Evolutionary conservation across 768 basidiomycete genomes (phyloP).

Genomic region (Dacryopinax primogenitus): DNA sequence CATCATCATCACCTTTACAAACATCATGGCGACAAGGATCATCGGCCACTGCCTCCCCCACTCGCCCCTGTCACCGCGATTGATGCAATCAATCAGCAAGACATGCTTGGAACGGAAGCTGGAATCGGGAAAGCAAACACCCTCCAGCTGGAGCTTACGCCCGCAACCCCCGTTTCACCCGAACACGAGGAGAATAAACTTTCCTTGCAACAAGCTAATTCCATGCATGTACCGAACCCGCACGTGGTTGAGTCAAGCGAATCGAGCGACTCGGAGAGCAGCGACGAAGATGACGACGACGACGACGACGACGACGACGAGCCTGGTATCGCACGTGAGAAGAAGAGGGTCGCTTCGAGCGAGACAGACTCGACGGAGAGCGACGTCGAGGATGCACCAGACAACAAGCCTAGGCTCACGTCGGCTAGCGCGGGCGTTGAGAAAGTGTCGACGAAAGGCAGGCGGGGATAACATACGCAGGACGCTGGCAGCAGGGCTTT

Average conservation of each 20-base stretch:
- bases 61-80: background rate
- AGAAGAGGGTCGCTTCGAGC: constrained; percentile 8
- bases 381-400: background rate
- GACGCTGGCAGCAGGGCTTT: no score
- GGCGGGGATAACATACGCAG: constrained; percentile 7
- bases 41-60: background rate
- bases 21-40: background rate
- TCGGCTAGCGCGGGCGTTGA: constrained; percentile 37
- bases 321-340: constrained; percentile 21
- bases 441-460: constrained; percentile 35
- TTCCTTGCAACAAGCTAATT: background rate
- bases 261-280: constrained; percentile 16
- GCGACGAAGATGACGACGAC: constrained; percentile 19
- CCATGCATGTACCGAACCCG: constrained; percentile 18
- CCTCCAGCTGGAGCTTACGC: background rate
- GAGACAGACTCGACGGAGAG: constrained; percentile 7
- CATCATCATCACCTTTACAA: constrained; percentile 15
- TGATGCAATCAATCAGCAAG: background rate
- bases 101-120: background rate
- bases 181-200: background rate
- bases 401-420: constrained; percentile 17
- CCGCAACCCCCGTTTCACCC: constrained; percentile 1
- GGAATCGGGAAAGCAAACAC: background rate
- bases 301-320: constrained; percentile 23
- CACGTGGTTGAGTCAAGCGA: constrained; percentile 21